Percentiles rank a stretch among this genome's conserved stretches.
These are phyloP conservation scores for Xerocomus potaroensis DNA, from an alignment of 768 basidiomycete genomes.

Conservation along the genomic window DNA sequence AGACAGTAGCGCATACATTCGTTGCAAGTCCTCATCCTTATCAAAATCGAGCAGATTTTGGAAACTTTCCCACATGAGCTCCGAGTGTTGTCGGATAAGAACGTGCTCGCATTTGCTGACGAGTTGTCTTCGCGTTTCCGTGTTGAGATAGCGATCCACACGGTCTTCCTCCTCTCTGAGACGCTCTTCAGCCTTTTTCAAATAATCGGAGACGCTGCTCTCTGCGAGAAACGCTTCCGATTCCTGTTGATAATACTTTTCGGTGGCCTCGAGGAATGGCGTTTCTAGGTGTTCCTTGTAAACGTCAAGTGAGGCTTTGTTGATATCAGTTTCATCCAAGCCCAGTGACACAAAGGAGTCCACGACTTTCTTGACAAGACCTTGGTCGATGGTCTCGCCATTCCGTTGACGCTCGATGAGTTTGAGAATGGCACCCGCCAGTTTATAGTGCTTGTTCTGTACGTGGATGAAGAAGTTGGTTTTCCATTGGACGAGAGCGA, in stretches of 20 bases:
- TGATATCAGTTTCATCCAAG: conserved; percentile 86
- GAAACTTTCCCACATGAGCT: conserved; percentile 90
- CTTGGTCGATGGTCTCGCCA: conserved; percentile 90
- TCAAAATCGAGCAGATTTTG: conserved; percentile 87
- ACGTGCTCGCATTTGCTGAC: conserved; percentile 86
- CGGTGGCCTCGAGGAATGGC: conserved; percentile 86
- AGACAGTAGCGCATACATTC: conserved; percentile 91
- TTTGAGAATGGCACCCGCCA: conserved; percentile 82
- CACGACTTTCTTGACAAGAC: conserved; percentile 89
- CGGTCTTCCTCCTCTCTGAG: conserved; percentile 93
- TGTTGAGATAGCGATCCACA: conserved; percentile 90
- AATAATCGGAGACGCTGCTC: conserved; percentile 89
- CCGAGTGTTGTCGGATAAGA: conserved; percentile 82
- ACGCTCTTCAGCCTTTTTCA: conserved; percentile 92
- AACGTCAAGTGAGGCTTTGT: conserved; percentile 89
- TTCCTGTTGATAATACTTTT: conserved; percentile 89
- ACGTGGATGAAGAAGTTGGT: conserved; percentile 83
- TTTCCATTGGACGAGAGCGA: conserved; percentile 97
- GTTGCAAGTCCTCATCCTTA: conserved; percentile 89
- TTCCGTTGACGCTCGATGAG: conserved; percentile 93
- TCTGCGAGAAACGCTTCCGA: conserved; percentile 85
- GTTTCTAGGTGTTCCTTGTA: conserved; percentile 89
- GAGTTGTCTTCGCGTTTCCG: conserved; percentile 77
- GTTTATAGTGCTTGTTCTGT: conserved; percentile 76
- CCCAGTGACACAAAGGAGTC: conserved; percentile 95